Evolutionary conservation across 2,329 filamentous ascomycete genomes (phyloP), one percentile per base, ranked within the genome.

Genomic region (Penicillium sp.): DNA sequence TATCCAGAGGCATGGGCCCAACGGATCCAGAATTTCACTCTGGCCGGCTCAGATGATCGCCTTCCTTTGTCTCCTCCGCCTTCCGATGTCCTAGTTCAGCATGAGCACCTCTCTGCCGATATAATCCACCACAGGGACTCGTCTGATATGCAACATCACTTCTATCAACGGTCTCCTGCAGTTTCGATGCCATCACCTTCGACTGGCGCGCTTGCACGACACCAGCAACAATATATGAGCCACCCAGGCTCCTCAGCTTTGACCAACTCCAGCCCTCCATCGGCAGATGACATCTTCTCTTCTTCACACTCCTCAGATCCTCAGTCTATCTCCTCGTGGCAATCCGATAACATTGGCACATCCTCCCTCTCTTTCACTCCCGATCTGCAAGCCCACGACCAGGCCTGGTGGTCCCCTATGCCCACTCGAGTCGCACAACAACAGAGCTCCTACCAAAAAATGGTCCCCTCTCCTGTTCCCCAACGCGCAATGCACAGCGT

Each of bases 1-100:
- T 74, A 73, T 75, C 65, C 75, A 68, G 68, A 77, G 48, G 64
- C 71, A 45, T 85, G 83, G 82, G 74, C 77, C 37, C 77, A 81
- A 60, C 79, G 81, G 55, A 74, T 84, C 43, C 78, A 83, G 55
- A 79, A 79, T 57, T 82, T 83, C 65, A 75, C 75, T 57, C 69
- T 83, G 42, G 77, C 79, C 46, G 69, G 75, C 59, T 72, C 78
- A 15, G 71, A 77, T 53, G 72, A 76, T 53, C 66, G 68, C 40
- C 64, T 75, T 11, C 73, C 77, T 55, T 65, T 78, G 14, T 79
- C 79, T 22, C 75, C 79, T 41, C 77, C 78, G 45, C 72, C 73
- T 54, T 78, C 79, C 41, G 74, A 75, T 53, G 76, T 73, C 50
- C 68, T 74, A 4, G 64, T 73, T 48, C 68, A 75, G 56, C 71